Evolutionary conservation across 2,329 filamentous ascomycete genomes (phyloP), one percentile per base, ranked within the genome.

Genomic region (Emericellopsis atlantica): DNA sequence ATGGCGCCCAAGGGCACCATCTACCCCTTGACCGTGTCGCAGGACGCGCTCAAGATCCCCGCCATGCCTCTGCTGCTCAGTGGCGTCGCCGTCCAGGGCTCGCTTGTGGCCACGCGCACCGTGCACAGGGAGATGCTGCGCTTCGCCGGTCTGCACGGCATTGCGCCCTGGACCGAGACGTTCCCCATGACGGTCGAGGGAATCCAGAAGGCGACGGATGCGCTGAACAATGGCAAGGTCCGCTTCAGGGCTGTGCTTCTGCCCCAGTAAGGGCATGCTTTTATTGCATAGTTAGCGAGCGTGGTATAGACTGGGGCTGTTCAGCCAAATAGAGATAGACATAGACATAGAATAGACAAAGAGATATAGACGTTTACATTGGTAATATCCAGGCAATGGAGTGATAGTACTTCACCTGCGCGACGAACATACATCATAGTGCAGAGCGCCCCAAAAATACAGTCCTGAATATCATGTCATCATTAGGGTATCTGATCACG

Each of bases 121-220:
- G 69, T 79, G 46, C 79, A 79, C 36, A 60, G 66, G 40, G 70
- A 75, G 50, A 79, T 80, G 76, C 53, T 80, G 40, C 47, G 68
- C 44, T 65, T 80, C 43, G 74, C 71, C 14, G 73, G 66, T 1
- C 64, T 75, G 41, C 71, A 77, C 56, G 62, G 65, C 1, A 57
- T 80, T 23, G 67, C 70, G 58, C 70, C 74, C 2, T 76, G 70
- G 70, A 64, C 78, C 35, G 60, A 76, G 51, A 57, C 62, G 51
- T 57, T 66, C 31, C 62, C 65, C 4, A 65, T 78, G 64, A 66
- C 62, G 46, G 63, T 70, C 33, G 66, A 65, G 2, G 26, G 26
- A 9, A 29, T 29, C 26, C 76, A 76, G 49, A 50, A 67, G 53
- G 62, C 62, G 0, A 56, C 76, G 15, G 51, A 74, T 24, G 70